Evolutionary conservation across 768 basidiomycete genomes (phyloP).

Genomic region (Boletales sp.): DNA sequence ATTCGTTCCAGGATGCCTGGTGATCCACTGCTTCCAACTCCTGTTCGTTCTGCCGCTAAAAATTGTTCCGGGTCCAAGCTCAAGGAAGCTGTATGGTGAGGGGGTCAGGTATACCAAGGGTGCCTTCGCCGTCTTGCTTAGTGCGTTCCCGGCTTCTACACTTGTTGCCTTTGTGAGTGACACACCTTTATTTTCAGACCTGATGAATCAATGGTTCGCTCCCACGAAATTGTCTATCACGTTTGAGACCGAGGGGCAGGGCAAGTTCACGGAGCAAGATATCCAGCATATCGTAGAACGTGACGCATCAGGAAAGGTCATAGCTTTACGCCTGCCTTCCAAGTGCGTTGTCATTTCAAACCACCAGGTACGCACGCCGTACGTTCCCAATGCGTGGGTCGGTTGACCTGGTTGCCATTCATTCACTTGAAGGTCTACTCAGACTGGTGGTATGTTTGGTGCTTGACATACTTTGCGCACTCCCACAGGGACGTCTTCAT

Average conservation of each 20-base stretch:
- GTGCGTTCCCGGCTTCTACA: conserved; percentile 39
- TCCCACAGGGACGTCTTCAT: conserved; percentile 79
- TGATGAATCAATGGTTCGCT: conserved; percentile 80
- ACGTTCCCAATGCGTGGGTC: background rate
- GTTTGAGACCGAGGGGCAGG: conserved; percentile 66
- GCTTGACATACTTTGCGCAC: conserved; percentile 66
- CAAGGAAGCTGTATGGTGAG: conserved; percentile 56
- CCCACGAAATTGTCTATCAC: conserved; percentile 71
- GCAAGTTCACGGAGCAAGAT: conserved; percentile 58
- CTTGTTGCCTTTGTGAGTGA: no score
- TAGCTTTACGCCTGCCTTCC: conserved; percentile 65
- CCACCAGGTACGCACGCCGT: conserved; percentile 65
- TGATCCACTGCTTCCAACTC: conserved; percentile 73
- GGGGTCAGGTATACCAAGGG: conserved; percentile 82
- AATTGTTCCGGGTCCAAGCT: conserved; percentile 55
- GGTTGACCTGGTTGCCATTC: conserved; percentile 3
- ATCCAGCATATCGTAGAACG: conserved; percentile 54
- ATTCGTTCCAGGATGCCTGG: conserved; percentile 63
- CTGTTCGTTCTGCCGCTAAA: conserved; percentile 64
- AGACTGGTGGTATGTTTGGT: conserved; percentile 91
- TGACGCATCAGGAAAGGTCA: conserved; percentile 53
- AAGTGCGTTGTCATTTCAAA: conserved; percentile 87
- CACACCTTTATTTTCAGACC: conserved; percentile 41
- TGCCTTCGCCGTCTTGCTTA: conserved; percentile 69
- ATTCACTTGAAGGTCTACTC: conserved; percentile 53